These are phyloP conservation scores for Juncus effusus DNA, from an alignment of 176 grass and related monocot species.

Conservation along the genomic window DNA sequence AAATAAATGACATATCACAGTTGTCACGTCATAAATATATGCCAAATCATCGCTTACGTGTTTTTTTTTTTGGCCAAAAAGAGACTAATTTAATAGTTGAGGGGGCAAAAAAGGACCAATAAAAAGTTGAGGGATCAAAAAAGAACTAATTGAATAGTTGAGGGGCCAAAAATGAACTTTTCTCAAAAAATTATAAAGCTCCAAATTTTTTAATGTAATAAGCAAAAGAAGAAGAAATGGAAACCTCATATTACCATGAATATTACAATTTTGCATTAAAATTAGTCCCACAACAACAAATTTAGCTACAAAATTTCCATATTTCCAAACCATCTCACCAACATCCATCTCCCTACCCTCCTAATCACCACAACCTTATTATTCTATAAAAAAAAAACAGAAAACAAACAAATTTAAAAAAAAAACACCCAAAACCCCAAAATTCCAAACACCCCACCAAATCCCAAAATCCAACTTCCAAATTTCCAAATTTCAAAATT, in stretches of 20 bases:
- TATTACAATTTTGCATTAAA: slow-evolving; percentile 11
- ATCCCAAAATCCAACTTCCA: slow-evolving; percentile 19
- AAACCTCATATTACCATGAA: neutral
- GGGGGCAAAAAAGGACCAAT: no score
- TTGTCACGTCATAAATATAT: no score
- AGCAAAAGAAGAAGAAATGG: no score
- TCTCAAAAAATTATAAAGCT: no score
- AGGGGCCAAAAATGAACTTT: no score
- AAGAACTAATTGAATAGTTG: no score
- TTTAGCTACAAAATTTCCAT: slow-evolving; percentile 17
- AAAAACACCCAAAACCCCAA: neutral
- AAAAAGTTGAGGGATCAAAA: no score
- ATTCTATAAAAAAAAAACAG: slow-evolving; percentile 24
- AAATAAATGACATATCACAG: no score
- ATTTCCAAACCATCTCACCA: neutral
- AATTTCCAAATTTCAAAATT: slow-evolving; percentile 15
- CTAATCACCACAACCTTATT: slow-evolving; percentile 24
- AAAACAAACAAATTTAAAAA: neutral
- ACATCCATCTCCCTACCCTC: slow-evolving; percentile 22
- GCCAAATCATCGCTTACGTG: no score
- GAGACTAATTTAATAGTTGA: no score
- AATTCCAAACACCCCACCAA: slow-evolving; percentile 3
- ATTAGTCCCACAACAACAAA: slow-evolving; percentile 14
- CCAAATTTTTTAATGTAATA: no score
- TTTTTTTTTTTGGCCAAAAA: no score